A percentile compares a stretch with the other conserved stretches of the same genome.
Evolutionary conservation across 495 filamentous ascomycete species (phyloP).

Genomic region (Aspergillus homomorphus): DNA sequence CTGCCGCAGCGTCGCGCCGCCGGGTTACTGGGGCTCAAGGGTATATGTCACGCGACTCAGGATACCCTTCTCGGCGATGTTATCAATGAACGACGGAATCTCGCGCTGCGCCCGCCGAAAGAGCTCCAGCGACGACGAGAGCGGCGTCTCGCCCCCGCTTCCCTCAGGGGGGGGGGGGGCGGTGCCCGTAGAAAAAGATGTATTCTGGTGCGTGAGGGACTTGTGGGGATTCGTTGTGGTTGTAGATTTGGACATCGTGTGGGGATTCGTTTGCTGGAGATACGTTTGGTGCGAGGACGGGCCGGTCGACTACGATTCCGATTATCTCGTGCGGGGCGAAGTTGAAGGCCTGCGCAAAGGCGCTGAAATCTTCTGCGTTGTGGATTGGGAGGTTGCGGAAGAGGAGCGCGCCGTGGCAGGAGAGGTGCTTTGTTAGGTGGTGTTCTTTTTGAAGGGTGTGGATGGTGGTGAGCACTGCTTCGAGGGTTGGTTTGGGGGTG

Average conservation of each 20-base stretch:
- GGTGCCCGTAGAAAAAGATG: constrained; percentile 49
- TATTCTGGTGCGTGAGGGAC: constrained; percentile 54
- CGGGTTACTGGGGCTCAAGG: constrained; percentile 39
- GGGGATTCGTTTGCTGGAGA: constrained; percentile 53
- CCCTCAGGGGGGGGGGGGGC: too few species aligned
- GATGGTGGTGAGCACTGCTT: constrained; percentile 29
- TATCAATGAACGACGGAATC: constrained; percentile 46
- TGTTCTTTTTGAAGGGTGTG: constrained; percentile 47
- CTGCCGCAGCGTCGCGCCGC: constrained; percentile 49
- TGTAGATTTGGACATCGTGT: constrained; percentile 49
- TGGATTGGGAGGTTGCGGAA: constrained; percentile 35
- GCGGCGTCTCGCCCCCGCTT: constrained; percentile 48
- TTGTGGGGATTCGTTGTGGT: constrained; percentile 53
- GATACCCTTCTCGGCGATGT: constrained; percentile 46
- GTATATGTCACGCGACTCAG: constrained; percentile 46
- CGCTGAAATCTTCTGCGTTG: constrained; percentile 42
- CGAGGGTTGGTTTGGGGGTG: constrained; percentile 21
- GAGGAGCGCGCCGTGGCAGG: constrained; percentile 36
- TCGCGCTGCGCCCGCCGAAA: constrained; percentile 45
- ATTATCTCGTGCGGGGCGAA: constrained; percentile 55
- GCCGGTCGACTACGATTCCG: constrained; percentile 50
- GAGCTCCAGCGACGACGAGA: constrained; percentile 50
- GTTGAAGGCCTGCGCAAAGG: constrained; percentile 53
- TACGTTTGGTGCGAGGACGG: constrained; percentile 50
- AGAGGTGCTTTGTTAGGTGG: constrained; percentile 60